These are phyloP conservation scores for Chlamydomonas urium DNA, from an alignment of 139 green algal species.

Conservation along the genomic window DNA sequence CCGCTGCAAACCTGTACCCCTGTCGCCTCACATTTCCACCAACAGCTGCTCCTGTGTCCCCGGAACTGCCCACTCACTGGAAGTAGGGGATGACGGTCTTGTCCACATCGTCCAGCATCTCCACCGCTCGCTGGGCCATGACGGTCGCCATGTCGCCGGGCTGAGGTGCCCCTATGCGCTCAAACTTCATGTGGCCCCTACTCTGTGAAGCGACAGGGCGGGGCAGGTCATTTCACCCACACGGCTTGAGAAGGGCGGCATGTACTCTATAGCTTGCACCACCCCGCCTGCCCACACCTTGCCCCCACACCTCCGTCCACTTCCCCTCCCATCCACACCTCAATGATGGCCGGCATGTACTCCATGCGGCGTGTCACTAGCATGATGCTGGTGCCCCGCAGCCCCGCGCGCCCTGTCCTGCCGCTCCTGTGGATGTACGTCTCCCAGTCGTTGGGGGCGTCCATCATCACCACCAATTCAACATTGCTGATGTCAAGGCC, in stretches of 20 bases:
- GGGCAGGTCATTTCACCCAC: too few species aligned
- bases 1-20: too few species aligned
- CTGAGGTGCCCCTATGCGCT: slow-evolving; percentile 86
- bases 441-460: slow-evolving; percentile 82
- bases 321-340: slow-evolving; percentile 2
- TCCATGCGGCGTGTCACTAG: slow-evolving; percentile 77
- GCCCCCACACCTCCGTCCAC: too few species aligned
- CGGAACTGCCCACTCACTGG: slow-evolving; percentile 11
- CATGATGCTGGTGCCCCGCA: slow-evolving; percentile 79
- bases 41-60: too few species aligned
- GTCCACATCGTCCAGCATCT: slow-evolving; percentile 67
- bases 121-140: slow-evolving; percentile 64
- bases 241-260: too few species aligned
- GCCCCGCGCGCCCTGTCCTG: slow-evolving; percentile 77
- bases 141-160: slow-evolving; percentile 82
- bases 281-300: too few species aligned
- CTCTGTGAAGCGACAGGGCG: too few species aligned
- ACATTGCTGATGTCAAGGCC: slow-evolving; percentile 96
- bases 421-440: slow-evolving; percentile 90
- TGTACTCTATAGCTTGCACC: too few species aligned
- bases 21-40: too few species aligned
- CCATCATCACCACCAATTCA: slow-evolving; percentile 79
- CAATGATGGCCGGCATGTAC: slow-evolving; percentile 53
- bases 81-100: slow-evolving; percentile 52
- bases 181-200: slow-evolving; percentile 37